Base-by-base conservation (phyloP, 345 rosid species). In the Hypericum perforatum region DNA sequence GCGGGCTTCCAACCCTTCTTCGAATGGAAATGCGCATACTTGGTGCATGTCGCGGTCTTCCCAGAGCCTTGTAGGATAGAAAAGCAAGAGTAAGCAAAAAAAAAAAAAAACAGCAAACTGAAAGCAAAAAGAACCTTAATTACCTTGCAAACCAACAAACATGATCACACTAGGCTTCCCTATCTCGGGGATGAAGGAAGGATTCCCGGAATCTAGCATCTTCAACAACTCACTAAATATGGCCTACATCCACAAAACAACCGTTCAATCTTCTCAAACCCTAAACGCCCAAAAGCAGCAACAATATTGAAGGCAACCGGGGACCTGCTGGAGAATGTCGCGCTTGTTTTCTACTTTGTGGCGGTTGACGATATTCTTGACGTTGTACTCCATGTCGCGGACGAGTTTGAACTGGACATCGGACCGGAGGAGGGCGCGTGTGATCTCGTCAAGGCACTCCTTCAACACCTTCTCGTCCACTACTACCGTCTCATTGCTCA, bases 131-230 rank as follows among this genome's bases (percentile, higher is more conserved):
- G 49, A 11, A 1, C 1, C 16, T 6, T 12, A 40, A 16, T 39
- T 63, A 82, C 91, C 97, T n/a, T n/a, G n/a, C n/a, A n/a, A n/a
- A 49, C 97, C 97, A 0, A 90, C 97, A 66, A 90, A 84, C 91
- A 86, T 84, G 42, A 90, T 72, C 11, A 82, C 69, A 64, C 95
- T 82, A 0, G 91, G 37, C 62, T 86, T 84, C 40, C 91, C 91
- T 68, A 84, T 90, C 67, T 84, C 79, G 0, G 85, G 94, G 6
- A 78, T 69, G 56, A 86, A 90, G 36, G 91, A 71, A 50, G 96
- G 84, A 75, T 86, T 90, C 41, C 96, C 94, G 12, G 94, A 82
- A 78, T 90, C 97, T 70, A 90, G 57, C 73, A 90, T 80, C 64
- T 77, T 78, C 70, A 95, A 90, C 0, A 90, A 78, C 74, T 90